Evolutionary conservation across 1,284 basidiomycete species (phyloP).

Genomic region (Abortiporus biennis): DNA sequence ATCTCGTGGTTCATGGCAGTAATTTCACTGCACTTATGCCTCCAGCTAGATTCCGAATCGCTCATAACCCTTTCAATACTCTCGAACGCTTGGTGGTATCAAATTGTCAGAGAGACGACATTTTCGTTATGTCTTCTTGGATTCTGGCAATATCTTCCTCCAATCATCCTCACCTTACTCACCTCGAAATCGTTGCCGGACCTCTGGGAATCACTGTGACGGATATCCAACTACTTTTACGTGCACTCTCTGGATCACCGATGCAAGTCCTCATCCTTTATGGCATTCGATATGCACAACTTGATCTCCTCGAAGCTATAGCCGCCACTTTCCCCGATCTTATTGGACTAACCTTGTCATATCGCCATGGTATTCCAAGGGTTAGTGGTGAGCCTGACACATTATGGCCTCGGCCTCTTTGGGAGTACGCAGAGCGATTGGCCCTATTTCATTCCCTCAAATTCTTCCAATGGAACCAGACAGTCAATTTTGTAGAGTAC

Average conservation of each 20-base stretch:
- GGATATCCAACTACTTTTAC: background rate
- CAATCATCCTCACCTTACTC: background rate
- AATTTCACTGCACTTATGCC: background rate
- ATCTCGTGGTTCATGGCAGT: background rate
- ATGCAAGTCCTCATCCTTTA: conserved; percentile 4
- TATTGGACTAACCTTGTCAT: background rate
- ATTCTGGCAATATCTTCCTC: background rate
- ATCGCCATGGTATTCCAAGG: conserved; percentile 2
- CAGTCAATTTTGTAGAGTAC: background rate
- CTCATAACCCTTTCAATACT: conserved; percentile 5
- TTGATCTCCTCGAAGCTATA: conserved; percentile 4
- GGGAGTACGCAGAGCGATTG: conserved; percentile 8
- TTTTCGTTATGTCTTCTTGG: background rate
- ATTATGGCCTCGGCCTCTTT: conserved; percentile 6
- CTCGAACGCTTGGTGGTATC: background rate
- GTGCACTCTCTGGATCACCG: background rate
- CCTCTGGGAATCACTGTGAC: background rate
- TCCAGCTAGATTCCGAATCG: background rate
- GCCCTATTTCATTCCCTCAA: conserved; percentile 1
- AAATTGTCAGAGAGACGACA: background rate
- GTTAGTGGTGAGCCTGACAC: no score
- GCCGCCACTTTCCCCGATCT: conserved; percentile 6
- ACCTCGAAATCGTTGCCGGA: conserved; percentile 3
- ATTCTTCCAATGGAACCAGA: conserved; percentile 6
- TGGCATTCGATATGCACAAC: conserved; percentile 4